Evolutionary conservation across 1,284 basidiomycete genomes (phyloP).

Genomic region (Polyporus tsugae): DNA sequence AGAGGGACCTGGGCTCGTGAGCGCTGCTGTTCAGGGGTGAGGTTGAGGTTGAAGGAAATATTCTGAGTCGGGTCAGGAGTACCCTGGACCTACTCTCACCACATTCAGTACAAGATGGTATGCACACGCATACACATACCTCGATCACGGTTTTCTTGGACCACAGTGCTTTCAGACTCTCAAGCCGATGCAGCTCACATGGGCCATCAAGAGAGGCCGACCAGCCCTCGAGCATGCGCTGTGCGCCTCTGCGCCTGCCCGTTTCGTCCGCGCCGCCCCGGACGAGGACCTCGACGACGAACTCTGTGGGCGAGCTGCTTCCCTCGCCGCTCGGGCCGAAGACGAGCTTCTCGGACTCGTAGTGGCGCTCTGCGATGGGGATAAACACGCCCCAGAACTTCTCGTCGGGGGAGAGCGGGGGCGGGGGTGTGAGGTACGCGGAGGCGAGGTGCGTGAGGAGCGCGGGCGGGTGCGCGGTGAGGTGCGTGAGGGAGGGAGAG

Average conservation of each 20-base stretch:
- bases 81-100: slow-evolving; percentile 39
- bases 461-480: slow-evolving; percentile 71
- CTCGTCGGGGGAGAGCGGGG: slow-evolving; percentile 62
- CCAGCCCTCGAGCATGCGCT: slow-evolving; percentile 76
- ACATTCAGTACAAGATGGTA: background rate
- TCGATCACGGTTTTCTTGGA: slow-evolving; percentile 48
- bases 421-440: slow-evolving; percentile 74
- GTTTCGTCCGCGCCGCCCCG: slow-evolving; percentile 49
- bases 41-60: slow-evolving; percentile 84
- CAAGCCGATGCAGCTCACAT: slow-evolving; percentile 57
- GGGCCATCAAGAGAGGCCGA: slow-evolving; percentile 39
- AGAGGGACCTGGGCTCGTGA: slow-evolving; percentile 83
- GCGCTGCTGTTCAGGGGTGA: slow-evolving; percentile 86
- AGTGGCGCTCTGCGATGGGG: slow-evolving; percentile 66
- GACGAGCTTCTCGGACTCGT: slow-evolving; percentile 68
- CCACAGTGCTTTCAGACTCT: slow-evolving; percentile 57
- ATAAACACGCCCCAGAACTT: slow-evolving; percentile 82
- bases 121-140: slow-evolving; percentile 44
- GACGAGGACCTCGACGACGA: slow-evolving; percentile 70
- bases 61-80: slow-evolving; percentile 67
- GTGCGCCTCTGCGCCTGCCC: slow-evolving; percentile 59
- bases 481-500: slow-evolving; percentile 69
- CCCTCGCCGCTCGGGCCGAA: slow-evolving; percentile 65
- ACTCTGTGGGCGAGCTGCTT: slow-evolving; percentile 50
- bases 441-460: slow-evolving; percentile 70